Percentiles rank a stretch among this genome's conserved stretches.
Evolutionary conservation across 495 filamentous ascomycete genomes (phyloP).

Genomic region (Immersiella caudata): DNA sequence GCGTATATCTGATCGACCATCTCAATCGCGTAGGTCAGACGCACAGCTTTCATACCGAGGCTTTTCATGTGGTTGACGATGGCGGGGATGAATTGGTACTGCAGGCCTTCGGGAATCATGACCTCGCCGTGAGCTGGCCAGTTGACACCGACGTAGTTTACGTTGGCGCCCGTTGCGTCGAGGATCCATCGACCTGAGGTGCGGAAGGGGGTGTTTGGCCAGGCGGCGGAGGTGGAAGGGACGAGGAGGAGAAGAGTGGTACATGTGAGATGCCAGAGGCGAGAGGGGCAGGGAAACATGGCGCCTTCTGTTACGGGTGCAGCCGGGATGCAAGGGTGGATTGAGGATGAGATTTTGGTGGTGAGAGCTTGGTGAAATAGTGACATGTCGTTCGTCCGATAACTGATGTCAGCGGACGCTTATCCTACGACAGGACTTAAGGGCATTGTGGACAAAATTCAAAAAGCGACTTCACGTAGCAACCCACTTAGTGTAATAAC

Average conservation of each 20-base stretch:
- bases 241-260: neutral
- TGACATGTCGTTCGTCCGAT: neutral
- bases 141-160: constrained; percentile 58
- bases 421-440: too few species aligned
- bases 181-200: constrained; percentile 53
- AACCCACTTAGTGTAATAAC: too few species aligned
- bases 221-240: constrained; percentile 20
- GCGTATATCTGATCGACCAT: constrained; percentile 60
- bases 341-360: neutral
- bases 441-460: too few species aligned
- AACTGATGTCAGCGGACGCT: neutral
- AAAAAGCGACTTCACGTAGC: too few species aligned
- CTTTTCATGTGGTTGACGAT: constrained; percentile 55
- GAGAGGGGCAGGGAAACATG: neutral
- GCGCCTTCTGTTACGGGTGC: neutral
- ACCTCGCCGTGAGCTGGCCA: constrained; percentile 59
- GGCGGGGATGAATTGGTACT: constrained; percentile 53
- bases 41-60: constrained; percentile 57
- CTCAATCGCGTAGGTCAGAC: constrained; percentile 60
- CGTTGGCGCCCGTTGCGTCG: constrained; percentile 45
- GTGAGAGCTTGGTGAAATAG: neutral
- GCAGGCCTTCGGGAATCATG: constrained; percentile 63
- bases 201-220: constrained; percentile 40
- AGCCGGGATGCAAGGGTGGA: neutral
- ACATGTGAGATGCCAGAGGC: neutral